Evolutionary conservation across 306 rosid species (phyloP), one percentile per base, ranked within the genome.

Genomic region (Cucurbita pepo): DNA sequence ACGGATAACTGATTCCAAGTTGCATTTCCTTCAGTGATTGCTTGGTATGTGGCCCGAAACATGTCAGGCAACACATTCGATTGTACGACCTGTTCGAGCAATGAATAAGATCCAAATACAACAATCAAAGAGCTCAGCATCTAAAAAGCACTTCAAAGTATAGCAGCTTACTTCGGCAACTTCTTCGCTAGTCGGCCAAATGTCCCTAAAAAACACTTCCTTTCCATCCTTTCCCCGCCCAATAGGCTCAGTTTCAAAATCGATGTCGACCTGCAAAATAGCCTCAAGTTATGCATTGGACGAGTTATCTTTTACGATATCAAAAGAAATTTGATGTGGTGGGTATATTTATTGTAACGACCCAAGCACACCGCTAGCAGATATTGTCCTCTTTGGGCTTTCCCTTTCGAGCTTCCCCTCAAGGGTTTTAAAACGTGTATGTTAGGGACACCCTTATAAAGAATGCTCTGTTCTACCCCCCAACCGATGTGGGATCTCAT

Each of bases 131-230:
- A 9, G 18, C 30, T 50, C 59, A 51, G 51, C 45, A 4, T 22
- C 64, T 10, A 38, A 30, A 57, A 79, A n/a, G 38, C 12, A 81
- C 61, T 59, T 63, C 50, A 43, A 74, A 77, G 52, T 25, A 58
- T 73, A 72, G 75, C 69, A 70, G 76, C 83, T 88, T 72, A 87
- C 98, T 75, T 80, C 71, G 22, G 97, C 94, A 74, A 90, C 82
- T 88, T 93, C 98, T 77, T 90, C 93, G 51, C 45, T 93, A 50
- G 96, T 80, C 77, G 98, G 97, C 98, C 98, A 93, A 67, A 93
- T 85, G 74, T 93, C 97, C 81, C 84, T 81, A 81, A 93, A 93
- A 78, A 86, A 93, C 52, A 93, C 71, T 60, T 88, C 53, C 54
- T 77, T 78, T 76, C 97, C 96, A 76, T 85, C 97, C 69, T 88